These are phyloP conservation scores for Isochrysis galbana DNA, from an alignment of 78 protist species.

Conservation along the genomic window DNA sequence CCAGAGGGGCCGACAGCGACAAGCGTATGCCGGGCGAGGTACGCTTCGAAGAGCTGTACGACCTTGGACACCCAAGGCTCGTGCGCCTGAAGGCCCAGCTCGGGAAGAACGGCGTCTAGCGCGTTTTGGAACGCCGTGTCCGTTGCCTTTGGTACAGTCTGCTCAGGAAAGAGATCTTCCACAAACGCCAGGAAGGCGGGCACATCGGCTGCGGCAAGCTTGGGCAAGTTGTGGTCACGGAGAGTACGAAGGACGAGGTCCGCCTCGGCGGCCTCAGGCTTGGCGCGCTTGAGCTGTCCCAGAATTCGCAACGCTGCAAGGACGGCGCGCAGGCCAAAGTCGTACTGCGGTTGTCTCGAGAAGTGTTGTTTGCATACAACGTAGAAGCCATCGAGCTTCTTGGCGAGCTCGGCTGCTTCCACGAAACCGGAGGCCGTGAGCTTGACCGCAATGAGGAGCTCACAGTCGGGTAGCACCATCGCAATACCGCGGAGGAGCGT, in stretches of 20 bases:
- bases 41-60: slow-evolving; percentile 51
- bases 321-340: slow-evolving; percentile 93
- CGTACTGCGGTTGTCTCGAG: slow-evolving; percentile 84
- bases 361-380: slow-evolving; percentile 74
- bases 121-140: slow-evolving; percentile 3
- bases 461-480: slow-evolving; percentile 87
- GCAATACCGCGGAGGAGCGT: slow-evolving; percentile 85
- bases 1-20: slow-evolving; percentile 80
- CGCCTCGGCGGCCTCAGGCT: slow-evolving; percentile 62
- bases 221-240: slow-evolving; percentile 88
- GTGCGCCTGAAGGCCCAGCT: slow-evolving; percentile 35
- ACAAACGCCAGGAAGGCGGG: slow-evolving; percentile 69
- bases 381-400: slow-evolving; percentile 79
- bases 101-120: background rate
- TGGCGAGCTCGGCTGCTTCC: slow-evolving; percentile 68
- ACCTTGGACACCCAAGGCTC: slow-evolving; percentile 62
- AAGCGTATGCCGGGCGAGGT: slow-evolving; percentile 61
- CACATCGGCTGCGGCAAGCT: slow-evolving; percentile 76
- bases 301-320: slow-evolving; percentile 83
- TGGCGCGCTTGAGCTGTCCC: slow-evolving; percentile 80
- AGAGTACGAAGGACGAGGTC: slow-evolving; percentile 82
- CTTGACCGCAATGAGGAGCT: slow-evolving; percentile 64
- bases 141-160: background rate
- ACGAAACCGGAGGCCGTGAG: slow-evolving; percentile 34
- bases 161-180: slow-evolving; percentile 67